Conservation (phyloP, 192 early-diverging fungal species). For the Backusella australiensis region DNA sequence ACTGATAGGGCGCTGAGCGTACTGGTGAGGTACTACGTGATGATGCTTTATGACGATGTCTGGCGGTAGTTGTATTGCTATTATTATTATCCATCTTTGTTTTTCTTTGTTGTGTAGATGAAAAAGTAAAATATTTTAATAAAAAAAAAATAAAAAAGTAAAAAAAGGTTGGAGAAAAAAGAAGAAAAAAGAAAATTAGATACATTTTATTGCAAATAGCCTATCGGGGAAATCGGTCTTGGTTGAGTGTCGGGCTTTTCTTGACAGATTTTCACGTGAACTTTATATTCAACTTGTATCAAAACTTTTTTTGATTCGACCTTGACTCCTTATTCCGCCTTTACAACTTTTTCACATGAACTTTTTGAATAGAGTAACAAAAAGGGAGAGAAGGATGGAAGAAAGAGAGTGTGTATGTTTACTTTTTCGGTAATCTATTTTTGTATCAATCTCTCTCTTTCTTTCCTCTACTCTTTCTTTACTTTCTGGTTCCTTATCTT, state of each 20-base stretch:
- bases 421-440: not conserved
- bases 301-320: not conserved
- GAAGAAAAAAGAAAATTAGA: not conserved
- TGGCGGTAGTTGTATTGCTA: not conserved
- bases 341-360: slow-evolving; percentile 3
- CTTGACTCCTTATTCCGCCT: slow-evolving; percentile 3
- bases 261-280: slow-evolving; percentile 9
- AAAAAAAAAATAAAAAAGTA: not conserved
- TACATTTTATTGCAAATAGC: not conserved
- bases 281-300: not conserved
- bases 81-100: not conserved
- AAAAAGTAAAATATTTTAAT: not conserved
- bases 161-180: not conserved
- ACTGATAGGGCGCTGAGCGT: slow-evolving; percentile 20
- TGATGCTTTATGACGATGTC: slow-evolving; percentile 5
- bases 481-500: not conserved
- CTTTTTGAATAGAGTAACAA: not conserved
- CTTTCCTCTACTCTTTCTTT: not conserved
- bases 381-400: not conserved
- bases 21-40: slow-evolving; percentile 21
- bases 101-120: not conserved
- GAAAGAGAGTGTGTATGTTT: not conserved
- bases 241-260: not conserved
- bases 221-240: slow-evolving; percentile 1
- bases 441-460: not conserved